A percentile compares a stretch with the other conserved stretches of the same genome.
Evolutionary conservation across 345 rosid species (phyloP).

Genomic region (Eucalyptus pauciflora): DNA sequence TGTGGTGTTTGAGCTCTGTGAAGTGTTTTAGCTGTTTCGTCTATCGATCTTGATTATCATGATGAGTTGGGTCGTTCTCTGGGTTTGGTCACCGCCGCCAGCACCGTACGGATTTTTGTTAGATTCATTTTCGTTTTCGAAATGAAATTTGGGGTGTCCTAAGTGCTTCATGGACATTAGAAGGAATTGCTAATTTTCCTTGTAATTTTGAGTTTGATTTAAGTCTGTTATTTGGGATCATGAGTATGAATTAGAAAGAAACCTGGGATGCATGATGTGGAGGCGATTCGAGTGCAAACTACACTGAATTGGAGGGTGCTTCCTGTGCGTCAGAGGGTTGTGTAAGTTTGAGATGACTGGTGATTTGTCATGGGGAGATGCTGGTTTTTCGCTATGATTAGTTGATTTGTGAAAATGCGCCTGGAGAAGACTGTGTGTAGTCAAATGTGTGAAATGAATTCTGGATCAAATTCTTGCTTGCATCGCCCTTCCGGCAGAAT

Average conservation of each 20-base stretch:
- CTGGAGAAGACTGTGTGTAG: not conserved
- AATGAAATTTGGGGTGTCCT: not conserved
- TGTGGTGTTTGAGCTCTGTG: not conserved
- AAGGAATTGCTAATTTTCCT: not conserved
- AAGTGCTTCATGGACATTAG: not conserved
- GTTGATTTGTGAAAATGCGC: not conserved
- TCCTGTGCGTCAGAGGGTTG: not conserved
- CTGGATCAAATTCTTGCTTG: not conserved
- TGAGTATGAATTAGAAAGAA: not conserved
- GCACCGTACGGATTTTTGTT: not conserved
- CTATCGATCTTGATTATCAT: not conserved
- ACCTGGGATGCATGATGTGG: not conserved
- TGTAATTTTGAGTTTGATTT: not conserved
- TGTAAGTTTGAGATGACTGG: not conserved
- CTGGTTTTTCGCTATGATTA: not conserved
- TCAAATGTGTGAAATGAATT: not conserved
- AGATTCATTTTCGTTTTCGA: not conserved
- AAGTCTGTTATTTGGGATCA: not conserved
- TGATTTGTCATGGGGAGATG: not conserved
- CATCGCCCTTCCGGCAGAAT: not conserved
- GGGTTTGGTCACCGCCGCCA: not conserved
- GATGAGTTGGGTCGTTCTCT: not conserved
- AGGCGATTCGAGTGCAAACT: not conserved
- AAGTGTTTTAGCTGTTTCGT: not conserved
- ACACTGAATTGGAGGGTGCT: not conserved